Base-by-base conservation (phyloP, 257 asterid genomes). In the Plantago major region DNA sequence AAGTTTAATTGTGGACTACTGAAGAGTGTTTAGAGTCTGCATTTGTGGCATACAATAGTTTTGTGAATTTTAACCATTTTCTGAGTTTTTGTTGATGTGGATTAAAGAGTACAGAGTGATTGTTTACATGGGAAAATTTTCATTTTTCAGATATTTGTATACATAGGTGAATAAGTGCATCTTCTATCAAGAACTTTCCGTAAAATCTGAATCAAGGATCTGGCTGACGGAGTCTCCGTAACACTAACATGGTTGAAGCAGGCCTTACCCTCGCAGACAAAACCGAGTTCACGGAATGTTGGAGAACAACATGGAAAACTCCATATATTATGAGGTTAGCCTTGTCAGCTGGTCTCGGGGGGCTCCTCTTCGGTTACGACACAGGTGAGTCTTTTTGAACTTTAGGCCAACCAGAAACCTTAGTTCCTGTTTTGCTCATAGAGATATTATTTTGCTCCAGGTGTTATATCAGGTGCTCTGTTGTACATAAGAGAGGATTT, bases 381-480 rank as follows among this genome's bases (percentile, higher is more conserved):
- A 77, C 76, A 0, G 76, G 79, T 69, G 47, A 1, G n/a, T 18
- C 58, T 19, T 12, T 9, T 10, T 22, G 11, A 13, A 49, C 22
- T 16, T 30, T 33, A 33, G 40, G 40, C 40, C 8, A 17, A 52
- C 11, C 11, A 19, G 11, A 17, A 14, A 51, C 15, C 37, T 10
- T 15, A 14, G 13, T 33, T 46, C 33, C 45, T 42, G 0, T 56
- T 12, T 30, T 22, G 3, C 18, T 48, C 18, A 42, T 15, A 11
- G 11, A 45, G 10, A 7, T 10, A 11, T 10, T 9, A 19, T 46
- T 5, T 26, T 19, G 40, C 1, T 33, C 42, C 67, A 77, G 79
- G 83, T 65, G 80, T 78, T 11, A 74, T 78, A 38, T 74, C 80
- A 14, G 83, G 83, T 45, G 79, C 83, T 43, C 75, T 78, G 18